A percentile compares a stretch with the other conserved stretches of the same genome.
phyloP scores from a whole-genome alignment of 768 basidiomycete genomes.

The Tricholoma bakamatsutake region DNA sequence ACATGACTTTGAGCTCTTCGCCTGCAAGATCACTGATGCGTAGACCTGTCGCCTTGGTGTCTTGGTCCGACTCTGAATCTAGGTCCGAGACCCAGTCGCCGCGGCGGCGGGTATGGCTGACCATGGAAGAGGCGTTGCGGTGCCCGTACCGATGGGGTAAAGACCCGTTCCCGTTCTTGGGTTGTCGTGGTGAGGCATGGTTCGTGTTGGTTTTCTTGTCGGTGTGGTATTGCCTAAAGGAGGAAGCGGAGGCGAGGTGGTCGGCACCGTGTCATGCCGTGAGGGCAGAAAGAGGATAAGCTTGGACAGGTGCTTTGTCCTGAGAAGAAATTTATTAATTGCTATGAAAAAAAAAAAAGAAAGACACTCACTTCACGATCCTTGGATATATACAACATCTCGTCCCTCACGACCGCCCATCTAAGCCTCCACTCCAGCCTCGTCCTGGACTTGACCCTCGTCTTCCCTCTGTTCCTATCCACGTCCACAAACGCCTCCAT shows the following conservation, averaged over 20 bases:
- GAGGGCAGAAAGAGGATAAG: constrained; percentile 34
- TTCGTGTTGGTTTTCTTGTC: background rate
- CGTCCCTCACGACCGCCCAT: constrained; percentile 58
- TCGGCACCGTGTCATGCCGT: constrained; percentile 39
- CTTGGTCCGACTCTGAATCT: background rate
- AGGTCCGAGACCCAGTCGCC: background rate
- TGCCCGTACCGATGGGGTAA: background rate
- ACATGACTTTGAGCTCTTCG: background rate
- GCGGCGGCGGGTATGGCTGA: too few relatives aligned
- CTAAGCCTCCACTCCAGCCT: constrained; percentile 58
- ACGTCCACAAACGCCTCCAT: background rate
- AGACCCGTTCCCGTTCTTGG: background rate
- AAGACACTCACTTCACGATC: constrained; percentile 38
- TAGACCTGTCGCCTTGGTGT: background rate
- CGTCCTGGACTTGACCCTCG: constrained; percentile 9
- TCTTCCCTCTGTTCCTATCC: background rate
- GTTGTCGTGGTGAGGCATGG: background rate
- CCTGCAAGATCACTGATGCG: background rate
- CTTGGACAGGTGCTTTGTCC: constrained; percentile 34
- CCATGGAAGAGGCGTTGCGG: background rate
- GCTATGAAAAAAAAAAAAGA: constrained; percentile 4
- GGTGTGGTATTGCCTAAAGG: background rate
- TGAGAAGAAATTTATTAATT: constrained; percentile 13
- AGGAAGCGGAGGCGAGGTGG: constrained; percentile 24
- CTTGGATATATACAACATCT: constrained; percentile 47